These are phyloP conservation scores for Ziziphus jujuba DNA, from an alignment of 306 rosid genomes.

Conservation along the genomic window DNA sequence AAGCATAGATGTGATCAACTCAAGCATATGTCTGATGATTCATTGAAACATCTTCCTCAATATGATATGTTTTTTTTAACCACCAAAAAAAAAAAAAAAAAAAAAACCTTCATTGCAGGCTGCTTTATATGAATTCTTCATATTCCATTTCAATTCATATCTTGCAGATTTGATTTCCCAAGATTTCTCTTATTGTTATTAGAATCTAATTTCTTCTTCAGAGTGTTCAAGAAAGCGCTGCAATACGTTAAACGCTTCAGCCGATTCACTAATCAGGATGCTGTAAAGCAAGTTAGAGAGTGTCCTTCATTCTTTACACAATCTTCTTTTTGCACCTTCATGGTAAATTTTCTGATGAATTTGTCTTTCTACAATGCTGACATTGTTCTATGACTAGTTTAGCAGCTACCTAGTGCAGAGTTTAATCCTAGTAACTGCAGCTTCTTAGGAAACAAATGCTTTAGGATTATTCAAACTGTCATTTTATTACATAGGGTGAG, in stretches of 20 bases:
- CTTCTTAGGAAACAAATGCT: too few species aligned
- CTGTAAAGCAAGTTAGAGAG: constrained; percentile 37
- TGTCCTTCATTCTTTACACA: constrained; percentile 7
- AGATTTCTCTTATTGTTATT: too few species aligned
- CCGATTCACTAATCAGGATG: constrained; percentile 33
- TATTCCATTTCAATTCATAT: neutral
- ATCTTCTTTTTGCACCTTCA: neutral
- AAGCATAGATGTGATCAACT: constrained; percentile 35
- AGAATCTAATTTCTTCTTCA: neutral
- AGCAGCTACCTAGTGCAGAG: too few species aligned
- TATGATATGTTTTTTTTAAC: constrained; percentile 14
- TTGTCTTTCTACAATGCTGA: too few species aligned
- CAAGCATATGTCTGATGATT: constrained; percentile 19
- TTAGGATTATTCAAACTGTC: too few species aligned
- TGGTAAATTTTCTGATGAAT: neutral
- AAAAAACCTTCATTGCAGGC: neutral
- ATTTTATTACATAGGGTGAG: too few species aligned
- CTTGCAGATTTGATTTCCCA: neutral
- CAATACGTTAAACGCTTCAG: constrained; percentile 34
- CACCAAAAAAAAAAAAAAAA: too few species aligned
- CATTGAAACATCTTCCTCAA: constrained; percentile 24
- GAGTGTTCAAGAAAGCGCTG: constrained; percentile 36
- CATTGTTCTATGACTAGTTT: too few species aligned
- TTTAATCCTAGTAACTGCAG: too few species aligned
- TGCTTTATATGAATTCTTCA: neutral